These are phyloP conservation scores for Aurinia saxatilis DNA, from an alignment of 345 rosid species.

Conservation along the genomic window DNA sequence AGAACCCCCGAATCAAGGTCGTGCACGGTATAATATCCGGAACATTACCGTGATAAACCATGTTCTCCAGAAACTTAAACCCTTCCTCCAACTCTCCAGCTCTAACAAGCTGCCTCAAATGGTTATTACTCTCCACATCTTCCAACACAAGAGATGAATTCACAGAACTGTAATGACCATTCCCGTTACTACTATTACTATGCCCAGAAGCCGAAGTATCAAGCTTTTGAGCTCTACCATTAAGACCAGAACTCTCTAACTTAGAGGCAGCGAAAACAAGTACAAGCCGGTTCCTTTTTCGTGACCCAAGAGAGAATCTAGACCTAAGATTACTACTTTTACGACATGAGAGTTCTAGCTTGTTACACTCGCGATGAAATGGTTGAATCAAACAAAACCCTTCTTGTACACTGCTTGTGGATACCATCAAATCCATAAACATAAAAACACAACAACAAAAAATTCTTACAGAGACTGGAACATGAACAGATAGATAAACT, in stretches of 20 bases:
- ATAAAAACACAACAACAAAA: not conserved
- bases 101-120: conserved; percentile 52
- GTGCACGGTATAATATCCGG: conserved; percentile 73
- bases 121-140: conserved; percentile 57
- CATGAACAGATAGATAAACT: not conserved
- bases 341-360: conserved; percentile 28
- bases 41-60: conserved; percentile 66
- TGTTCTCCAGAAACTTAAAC: conserved; percentile 62
- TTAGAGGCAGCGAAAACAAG: conserved; percentile 39
- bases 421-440: conserved; percentile 49
- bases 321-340: conserved; percentile 10
- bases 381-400: conserved; percentile 49
- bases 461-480: not conserved
- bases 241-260: conserved; percentile 36
- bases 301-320: conserved; percentile 23
- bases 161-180: conserved; percentile 31
- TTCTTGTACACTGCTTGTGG: conserved; percentile 44
- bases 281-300: conserved; percentile 28
- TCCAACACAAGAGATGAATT: conserved; percentile 35
- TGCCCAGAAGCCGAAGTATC: conserved; percentile 33
- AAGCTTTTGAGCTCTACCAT: conserved; percentile 34
- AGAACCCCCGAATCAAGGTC: conserved; percentile 70
- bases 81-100: conserved; percentile 60
- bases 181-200: conserved; percentile 22
- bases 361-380: conserved; percentile 28